Evolutionary conservation across 768 basidiomycete genomes (phyloP), one percentile per base, ranked within the genome.

Genomic region (Fomitopsis serialis): DNA sequence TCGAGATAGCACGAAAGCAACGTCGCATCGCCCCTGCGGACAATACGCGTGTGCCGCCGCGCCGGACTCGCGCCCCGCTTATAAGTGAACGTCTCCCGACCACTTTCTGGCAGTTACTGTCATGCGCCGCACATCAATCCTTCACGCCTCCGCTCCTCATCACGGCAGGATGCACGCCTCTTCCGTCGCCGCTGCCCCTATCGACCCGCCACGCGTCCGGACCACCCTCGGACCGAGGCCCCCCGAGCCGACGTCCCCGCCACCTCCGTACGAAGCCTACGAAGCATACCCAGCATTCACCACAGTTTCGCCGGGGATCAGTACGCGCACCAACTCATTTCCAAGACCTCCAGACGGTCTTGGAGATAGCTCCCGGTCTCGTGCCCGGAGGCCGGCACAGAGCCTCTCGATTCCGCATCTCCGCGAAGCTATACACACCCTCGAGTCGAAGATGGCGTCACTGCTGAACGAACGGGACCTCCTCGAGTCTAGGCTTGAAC

Each of bases 401-500:
- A 57, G 58, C 45, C 60, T 61, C 13, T 74, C 75, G 1, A 75
- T 79, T 48, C 68, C 84, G 25, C 78, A 80, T 61, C 73, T 92
- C 52, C 84, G 89, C 40, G 86, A 90, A 53, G 86, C 89, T 15
- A 78, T 92, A 55, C 69, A 78, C 56, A 74, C 73, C 19, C 71
- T 92, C 57, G 90, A 92, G 63, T 75, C 79, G 29, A 84, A 81
- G 66, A 85, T 92, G 81, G 79, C 86, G 40, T 75, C 76, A 32
- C 69, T 92, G 46, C 70, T 85, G 68, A 80, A 66, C 63, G 82
- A 86, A 61, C 78, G 86, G 35, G 79, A 81, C 50, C 76, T 80
- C 54, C 75, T 92, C 36, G 87, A 89, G 67, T 75, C 78, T 2
- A 80, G 79, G 64, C 73, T 92, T 40, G 87, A 89, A 60, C 83